Conservation (phyloP, 192 early-diverging fungal genomes). For the Oehlia diaphana region DNA sequence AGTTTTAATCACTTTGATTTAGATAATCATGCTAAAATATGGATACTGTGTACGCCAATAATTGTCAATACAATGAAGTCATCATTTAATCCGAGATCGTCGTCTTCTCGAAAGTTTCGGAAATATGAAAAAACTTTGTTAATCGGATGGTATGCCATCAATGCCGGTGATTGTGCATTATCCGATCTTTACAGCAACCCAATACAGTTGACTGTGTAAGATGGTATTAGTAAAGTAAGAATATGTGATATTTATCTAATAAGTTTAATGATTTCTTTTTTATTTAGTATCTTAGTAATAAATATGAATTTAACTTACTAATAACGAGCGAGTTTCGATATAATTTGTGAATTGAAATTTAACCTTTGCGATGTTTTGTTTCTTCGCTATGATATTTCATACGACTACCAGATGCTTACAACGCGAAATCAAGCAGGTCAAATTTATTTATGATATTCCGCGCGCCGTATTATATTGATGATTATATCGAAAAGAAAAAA, state of each 20-base stretch:
- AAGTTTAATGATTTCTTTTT: background rate
- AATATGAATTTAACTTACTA: background rate
- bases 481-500: constrained; percentile 18
- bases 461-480: background rate
- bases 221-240: constrained; percentile 24
- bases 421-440: constrained; percentile 22
- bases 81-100: background rate
- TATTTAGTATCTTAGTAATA: background rate
- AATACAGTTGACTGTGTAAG: constrained; percentile 25
- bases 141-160: background rate
- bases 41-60: constrained; percentile 20
- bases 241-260: background rate
- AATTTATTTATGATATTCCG: constrained; percentile 24
- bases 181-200: constrained; percentile 19
- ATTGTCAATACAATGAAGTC: constrained; percentile 4
- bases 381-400: constrained; percentile 20
- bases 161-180: constrained; percentile 17
- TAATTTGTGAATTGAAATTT: constrained; percentile 25
- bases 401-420: constrained; percentile 1
- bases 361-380: constrained; percentile 9
- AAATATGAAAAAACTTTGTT: background rate
- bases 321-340: constrained; percentile 24
- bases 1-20: constrained; percentile 1
- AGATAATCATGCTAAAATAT: constrained; percentile 2
- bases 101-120: no score